These are phyloP conservation scores for Saturnispora hagleri DNA, from an alignment of 805 yeast species.

Conservation along the genomic window DNA sequence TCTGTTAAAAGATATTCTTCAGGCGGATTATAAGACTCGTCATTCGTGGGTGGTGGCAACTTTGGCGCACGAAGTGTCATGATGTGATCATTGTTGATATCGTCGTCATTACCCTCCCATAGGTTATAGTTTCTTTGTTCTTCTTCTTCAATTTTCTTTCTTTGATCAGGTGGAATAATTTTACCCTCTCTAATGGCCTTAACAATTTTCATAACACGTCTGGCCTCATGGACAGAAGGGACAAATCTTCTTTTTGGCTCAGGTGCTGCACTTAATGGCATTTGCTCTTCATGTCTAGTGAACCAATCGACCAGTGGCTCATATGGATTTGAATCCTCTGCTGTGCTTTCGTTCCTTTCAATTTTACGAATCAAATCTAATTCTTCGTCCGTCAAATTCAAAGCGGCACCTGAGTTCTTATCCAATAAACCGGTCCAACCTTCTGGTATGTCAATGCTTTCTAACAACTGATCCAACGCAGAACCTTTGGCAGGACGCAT, in stretches of 20 bases:
- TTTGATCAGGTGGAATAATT: slow-evolving; percentile 65
- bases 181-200: slow-evolving; percentile 94
- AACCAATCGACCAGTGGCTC: slow-evolving; percentile 96
- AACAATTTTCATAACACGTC: slow-evolving; percentile 92
- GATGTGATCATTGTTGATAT: slow-evolving; percentile 58
- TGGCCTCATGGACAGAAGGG: slow-evolving; percentile 95
- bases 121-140: slow-evolving; percentile 52
- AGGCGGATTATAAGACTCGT: slow-evolving; percentile 96
- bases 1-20: slow-evolving; percentile 79
- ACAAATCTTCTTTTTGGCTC: slow-evolving; percentile 97
- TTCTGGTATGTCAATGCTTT: slow-evolving; percentile 87
- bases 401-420: slow-evolving; percentile 73
- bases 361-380: slow-evolving; percentile 79
- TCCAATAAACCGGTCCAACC: slow-evolving; percentile 98
- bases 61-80: slow-evolving; percentile 95
- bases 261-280: slow-evolving; percentile 90
- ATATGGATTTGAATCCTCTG: slow-evolving; percentile 73
- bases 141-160: slow-evolving; percentile 41
- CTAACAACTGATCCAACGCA: slow-evolving; percentile 84
- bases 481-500: slow-evolving; percentile 98
- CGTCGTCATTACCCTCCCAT: slow-evolving; percentile 63
- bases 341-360: slow-evolving; percentile 77
- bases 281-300: slow-evolving; percentile 69
- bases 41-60: slow-evolving; percentile 90
- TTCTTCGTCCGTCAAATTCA: slow-evolving; percentile 81